These are phyloP conservation scores for Tricholoma hemisulphureum DNA, from an alignment of 768 basidiomycete species.

Conservation along the genomic window DNA sequence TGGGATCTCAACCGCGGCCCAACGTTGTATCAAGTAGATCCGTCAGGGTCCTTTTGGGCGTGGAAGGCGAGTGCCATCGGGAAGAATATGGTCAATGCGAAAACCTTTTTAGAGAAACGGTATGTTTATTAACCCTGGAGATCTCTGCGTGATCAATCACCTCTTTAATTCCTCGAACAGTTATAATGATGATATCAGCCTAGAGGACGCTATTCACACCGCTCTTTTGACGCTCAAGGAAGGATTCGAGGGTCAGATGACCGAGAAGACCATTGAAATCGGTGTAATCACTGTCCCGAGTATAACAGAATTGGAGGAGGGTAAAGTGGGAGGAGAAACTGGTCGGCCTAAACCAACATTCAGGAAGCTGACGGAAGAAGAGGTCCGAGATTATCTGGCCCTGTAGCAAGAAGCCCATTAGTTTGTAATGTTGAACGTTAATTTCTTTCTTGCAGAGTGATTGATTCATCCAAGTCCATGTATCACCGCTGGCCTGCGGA, in stretches of 20 bases:
- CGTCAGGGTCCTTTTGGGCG: conserved; percentile 98
- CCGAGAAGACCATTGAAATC: conserved; percentile 99
- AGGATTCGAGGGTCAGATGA: conserved; percentile 99
- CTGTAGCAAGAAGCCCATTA: conserved; percentile 44
- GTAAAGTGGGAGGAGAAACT: conserved; percentile 65
- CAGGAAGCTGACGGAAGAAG: conserved; percentile 93
- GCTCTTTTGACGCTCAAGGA: conserved; percentile 97
- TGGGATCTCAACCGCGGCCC: conserved; percentile 96
- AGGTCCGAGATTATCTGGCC: conserved; percentile 93
- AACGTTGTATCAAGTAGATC: conserved; percentile 98
- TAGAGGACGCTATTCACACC: conserved; percentile 99
- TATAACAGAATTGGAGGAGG: conserved; percentile 62
- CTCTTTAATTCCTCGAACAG: conserved; percentile 43
- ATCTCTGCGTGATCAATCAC: conserved; percentile 12
- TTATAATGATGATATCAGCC: conserved; percentile 98
- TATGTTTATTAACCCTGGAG: conserved; percentile 16
- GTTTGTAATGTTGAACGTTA: conserved; percentile 26
- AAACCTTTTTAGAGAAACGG: conserved; percentile 99
- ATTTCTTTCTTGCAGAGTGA: conserved; percentile 4
- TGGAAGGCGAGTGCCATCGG: conserved; percentile 99
- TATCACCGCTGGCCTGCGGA: not conserved
- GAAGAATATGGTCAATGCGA: conserved; percentile 99
- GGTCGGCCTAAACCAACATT: conserved; percentile 84
- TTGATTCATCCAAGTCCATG: conserved; percentile 1
- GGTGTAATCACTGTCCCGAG: conserved; percentile 93